These are phyloP conservation scores for Fusarium dlaminii DNA, from an alignment of 2,329 filamentous ascomycete genomes.

Conservation along the genomic window DNA sequence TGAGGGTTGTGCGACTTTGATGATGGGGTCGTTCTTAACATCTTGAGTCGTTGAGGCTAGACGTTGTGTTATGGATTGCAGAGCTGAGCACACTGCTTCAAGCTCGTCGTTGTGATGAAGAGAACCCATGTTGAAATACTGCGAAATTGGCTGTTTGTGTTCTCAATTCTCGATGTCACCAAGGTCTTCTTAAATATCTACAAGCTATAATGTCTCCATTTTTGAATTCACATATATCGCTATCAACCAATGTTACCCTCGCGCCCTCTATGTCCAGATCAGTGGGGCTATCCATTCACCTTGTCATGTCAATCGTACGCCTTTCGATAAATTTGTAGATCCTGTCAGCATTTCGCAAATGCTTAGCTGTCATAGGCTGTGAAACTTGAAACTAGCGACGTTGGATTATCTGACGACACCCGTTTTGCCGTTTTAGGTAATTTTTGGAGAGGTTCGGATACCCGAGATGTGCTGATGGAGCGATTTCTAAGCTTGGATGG, in stretches of 20 bases:
- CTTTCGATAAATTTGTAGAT: conserved; percentile 6
- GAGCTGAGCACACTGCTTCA: conserved; percentile 2
- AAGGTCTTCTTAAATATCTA: neutral
- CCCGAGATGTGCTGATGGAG: neutral
- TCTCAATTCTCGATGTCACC: neutral
- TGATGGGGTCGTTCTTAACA: conserved; percentile 12
- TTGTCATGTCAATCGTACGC: conserved; percentile 8
- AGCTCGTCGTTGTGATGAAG: conserved; percentile 2
- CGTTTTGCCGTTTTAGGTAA: neutral
- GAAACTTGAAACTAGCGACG: neutral
- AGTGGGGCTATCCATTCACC: neutral
- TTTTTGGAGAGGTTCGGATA: neutral
- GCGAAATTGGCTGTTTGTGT: neutral
- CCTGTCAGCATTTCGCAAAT: neutral
- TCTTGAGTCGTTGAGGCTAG: conserved; percentile 10
- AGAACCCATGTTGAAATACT: neutral
- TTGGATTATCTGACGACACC: neutral
- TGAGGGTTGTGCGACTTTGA: conserved; percentile 19
- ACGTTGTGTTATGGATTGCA: conserved; percentile 2
- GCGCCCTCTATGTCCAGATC: neutral
- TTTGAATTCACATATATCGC: neutral
- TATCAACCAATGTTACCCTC: neutral
- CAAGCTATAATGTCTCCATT: neutral
- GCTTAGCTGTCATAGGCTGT: neutral
- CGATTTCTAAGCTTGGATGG: neutral